A percentile compares a stretch with the other conserved stretches of the same genome.
These are phyloP conservation scores for Plasmodium fragile DNA, from an alignment of 169 alveolate species.

Conservation along the genomic window DNA sequence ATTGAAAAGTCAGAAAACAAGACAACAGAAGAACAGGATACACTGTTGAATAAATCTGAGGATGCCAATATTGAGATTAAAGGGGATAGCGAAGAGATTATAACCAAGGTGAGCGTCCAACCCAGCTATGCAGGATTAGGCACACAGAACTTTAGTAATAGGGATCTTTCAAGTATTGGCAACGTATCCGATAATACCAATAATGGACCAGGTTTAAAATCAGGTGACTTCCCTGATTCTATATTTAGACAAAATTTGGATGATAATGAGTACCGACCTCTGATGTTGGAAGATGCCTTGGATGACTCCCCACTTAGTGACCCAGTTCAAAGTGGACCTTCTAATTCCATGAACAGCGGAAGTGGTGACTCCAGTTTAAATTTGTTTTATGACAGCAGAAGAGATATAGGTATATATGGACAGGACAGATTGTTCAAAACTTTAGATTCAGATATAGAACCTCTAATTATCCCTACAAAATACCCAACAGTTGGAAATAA, in stretches of 20 bases:
- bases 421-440: neutral
- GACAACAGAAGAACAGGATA: neutral
- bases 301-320: neutral
- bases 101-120: too few relatives aligned
- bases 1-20: neutral
- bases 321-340: too few relatives aligned
- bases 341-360: neutral
- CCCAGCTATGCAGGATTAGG: neutral
- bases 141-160: neutral
- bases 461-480: neutral
- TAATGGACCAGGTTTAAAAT: neutral
- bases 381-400: too few relatives aligned
- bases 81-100: neutral
- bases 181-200: neutral
- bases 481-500: neutral
- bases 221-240: neutral
- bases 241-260: neutral
- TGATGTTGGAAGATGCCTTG: neutral
- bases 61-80: neutral
- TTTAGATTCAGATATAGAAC: neutral
- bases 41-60: neutral
- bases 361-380: neutral
- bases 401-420: neutral
- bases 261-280: neutral
- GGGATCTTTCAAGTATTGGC: neutral